Percentiles rank a stretch among this genome's conserved stretches.
Conservation (phyloP, 495 filamentous ascomycete species). For the Hypoxylon rickii region DNA sequence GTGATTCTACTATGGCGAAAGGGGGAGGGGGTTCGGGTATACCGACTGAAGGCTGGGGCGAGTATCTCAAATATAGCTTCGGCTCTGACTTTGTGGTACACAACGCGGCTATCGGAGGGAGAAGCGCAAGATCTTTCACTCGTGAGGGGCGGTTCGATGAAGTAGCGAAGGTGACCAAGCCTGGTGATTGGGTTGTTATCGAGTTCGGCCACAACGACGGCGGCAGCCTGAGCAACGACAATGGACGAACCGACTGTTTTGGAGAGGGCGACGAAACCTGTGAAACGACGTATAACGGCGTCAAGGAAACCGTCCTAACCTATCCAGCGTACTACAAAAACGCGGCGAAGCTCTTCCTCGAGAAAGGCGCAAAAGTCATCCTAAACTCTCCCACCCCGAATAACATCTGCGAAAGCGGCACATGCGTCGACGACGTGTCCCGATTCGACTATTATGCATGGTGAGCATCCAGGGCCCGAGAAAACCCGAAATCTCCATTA, state of each 20-base stretch:
- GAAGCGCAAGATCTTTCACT: constrained; percentile 50
- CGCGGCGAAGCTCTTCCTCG: constrained; percentile 54
- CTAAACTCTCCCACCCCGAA: constrained; percentile 61
- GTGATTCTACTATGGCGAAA: constrained; percentile 60
- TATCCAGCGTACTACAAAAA: constrained; percentile 63
- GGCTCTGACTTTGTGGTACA: constrained; percentile 38
- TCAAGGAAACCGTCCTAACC: constrained; percentile 59
- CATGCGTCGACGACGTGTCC: constrained; percentile 45
- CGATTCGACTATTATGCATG: constrained; percentile 58
- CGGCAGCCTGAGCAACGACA: constrained; percentile 44
- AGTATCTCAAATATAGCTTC: constrained; percentile 42
- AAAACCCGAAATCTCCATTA: constrained; percentile 23
- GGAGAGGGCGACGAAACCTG: constrained; percentile 62
- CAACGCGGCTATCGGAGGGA: constrained; percentile 51
- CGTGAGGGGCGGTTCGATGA: constrained; percentile 50
- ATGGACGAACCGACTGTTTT: constrained; percentile 62
- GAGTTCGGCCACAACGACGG: constrained; percentile 57
- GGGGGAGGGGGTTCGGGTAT: constrained; percentile 43
- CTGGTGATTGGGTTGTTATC: constrained; percentile 55
- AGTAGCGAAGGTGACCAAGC: constrained; percentile 40
- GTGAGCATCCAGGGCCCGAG: constrained; percentile 22
- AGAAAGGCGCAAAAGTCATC: constrained; percentile 62
- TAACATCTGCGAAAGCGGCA: constrained; percentile 58
- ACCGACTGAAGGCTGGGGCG: constrained; percentile 45
- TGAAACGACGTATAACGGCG: constrained; percentile 51